phyloP scores from a whole-genome alignment of 306 rosid species.

The Fragaria ananassa region DNA sequence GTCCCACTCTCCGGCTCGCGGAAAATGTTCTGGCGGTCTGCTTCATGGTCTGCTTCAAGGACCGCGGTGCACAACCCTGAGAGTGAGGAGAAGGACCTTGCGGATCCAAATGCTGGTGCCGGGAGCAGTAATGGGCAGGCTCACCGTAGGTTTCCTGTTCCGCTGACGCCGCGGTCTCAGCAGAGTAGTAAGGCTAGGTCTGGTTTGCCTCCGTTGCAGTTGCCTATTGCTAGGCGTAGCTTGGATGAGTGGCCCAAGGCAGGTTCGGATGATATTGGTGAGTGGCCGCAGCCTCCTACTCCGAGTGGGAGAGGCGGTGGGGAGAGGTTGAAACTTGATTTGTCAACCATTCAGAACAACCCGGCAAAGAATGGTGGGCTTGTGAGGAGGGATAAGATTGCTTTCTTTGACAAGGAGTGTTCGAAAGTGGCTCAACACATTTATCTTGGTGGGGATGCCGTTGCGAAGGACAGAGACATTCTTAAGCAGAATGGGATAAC shows the following conservation, averaged over 20 bases:
- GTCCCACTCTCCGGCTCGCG: constrained; percentile 47
- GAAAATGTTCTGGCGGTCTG: constrained; percentile 86
- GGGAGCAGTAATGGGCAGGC: constrained; percentile 36
- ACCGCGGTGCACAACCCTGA: constrained; percentile 46
- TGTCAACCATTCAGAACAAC: constrained; percentile 79
- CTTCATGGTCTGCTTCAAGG: constrained; percentile 88
- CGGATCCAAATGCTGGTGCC: constrained; percentile 49
- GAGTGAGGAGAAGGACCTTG: constrained; percentile 35
- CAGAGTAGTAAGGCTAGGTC: constrained; percentile 82
- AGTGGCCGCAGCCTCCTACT: constrained; percentile 95
- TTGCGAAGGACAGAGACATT: constrained; percentile 86
- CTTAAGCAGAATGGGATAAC: constrained; percentile 85
- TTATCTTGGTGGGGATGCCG: constrained; percentile 99
- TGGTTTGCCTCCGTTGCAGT: constrained; percentile 78
- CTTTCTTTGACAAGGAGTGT: constrained; percentile 93
- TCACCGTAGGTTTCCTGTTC: constrained; percentile 65
- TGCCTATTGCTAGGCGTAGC: constrained; percentile 91
- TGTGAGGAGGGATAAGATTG: constrained; percentile 95
- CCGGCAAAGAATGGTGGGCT: constrained; percentile 81
- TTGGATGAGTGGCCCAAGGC: constrained; percentile 99
- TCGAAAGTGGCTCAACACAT: constrained; percentile 93
- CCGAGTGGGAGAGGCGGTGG: constrained; percentile 78
- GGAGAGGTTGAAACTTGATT: constrained; percentile 95
- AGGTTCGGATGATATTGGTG: constrained; percentile 90
- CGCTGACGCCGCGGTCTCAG: constrained; percentile 90